Evolutionary conservation across 371 early-diverging fungal species (phyloP).

Genomic region (Smittium mucronatum): DNA sequence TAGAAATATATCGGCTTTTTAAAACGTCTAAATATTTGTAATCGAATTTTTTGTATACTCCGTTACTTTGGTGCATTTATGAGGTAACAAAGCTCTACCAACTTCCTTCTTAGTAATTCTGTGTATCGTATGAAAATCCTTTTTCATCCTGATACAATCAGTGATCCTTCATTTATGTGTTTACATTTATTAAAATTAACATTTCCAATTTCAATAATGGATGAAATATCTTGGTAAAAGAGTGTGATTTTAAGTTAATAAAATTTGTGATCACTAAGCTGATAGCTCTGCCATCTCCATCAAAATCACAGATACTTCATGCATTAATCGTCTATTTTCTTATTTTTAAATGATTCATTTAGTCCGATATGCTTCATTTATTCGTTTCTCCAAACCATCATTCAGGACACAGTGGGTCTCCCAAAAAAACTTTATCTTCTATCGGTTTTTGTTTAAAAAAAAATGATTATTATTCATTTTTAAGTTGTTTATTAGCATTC

Average conservation of each 20-base stretch:
- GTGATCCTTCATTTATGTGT: not conserved
- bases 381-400: not conserved
- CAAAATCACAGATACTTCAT: not conserved
- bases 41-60: too few species aligned
- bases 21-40: too few species aligned
- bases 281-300: not conserved
- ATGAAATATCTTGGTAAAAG: not conserved
- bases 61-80: too few species aligned
- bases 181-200: not conserved
- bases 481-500: not conserved
- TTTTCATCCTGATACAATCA: not conserved
- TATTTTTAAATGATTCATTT: not conserved
- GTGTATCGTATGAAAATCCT: not conserved
- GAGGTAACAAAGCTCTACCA: not conserved
- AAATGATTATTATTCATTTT: not conserved
- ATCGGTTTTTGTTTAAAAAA: too few species aligned
- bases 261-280: not conserved
- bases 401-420: too few species aligned
- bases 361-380: not conserved
- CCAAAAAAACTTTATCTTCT: too few species aligned
- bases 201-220: not conserved
- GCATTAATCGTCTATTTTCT: not conserved
- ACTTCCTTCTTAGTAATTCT: not conserved
- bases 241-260: not conserved
- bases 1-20: too few species aligned